phyloP scores from a whole-genome alignment of 495 filamentous ascomycete genomes.

The Podospora pseudoanserina region DNA sequence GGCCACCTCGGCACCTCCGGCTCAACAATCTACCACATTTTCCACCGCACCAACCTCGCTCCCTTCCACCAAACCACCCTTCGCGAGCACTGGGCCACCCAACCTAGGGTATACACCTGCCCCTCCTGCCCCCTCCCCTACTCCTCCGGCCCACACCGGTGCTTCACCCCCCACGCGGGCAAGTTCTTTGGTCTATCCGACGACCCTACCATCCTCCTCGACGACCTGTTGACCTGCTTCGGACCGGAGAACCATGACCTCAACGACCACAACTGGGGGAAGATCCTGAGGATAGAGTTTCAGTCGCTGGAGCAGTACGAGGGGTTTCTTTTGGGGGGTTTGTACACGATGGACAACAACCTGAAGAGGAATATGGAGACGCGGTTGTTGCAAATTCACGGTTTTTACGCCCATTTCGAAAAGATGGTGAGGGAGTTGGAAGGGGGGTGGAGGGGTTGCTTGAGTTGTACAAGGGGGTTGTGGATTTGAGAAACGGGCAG shows the following conservation, averaged over 20 bases:
- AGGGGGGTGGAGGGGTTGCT: too few species aligned
- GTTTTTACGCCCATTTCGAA: too few species aligned
- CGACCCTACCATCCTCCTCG: not conserved
- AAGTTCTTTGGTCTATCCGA: not conserved
- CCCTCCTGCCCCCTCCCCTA: not conserved
- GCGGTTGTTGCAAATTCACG: too few species aligned
- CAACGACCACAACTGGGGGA: not conserved
- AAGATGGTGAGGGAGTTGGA: too few species aligned
- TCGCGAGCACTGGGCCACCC: not conserved
- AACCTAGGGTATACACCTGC: not conserved
- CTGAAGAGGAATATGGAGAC: too few species aligned
- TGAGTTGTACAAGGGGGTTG: too few species aligned
- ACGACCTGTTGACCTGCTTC: not conserved
- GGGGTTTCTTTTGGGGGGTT: not conserved
- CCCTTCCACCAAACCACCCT: not conserved
- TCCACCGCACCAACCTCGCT: not conserved
- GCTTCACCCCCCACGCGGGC: not conserved
- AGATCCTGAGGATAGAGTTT: not conserved
- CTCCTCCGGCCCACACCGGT: not conserved
- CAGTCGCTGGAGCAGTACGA: not conserved
- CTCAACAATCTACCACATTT: not conserved
- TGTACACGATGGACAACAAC: too few species aligned
- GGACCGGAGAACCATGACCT: not conserved
- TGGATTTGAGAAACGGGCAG: too few species aligned
- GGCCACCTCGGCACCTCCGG: not conserved